Evolutionary conservation across 345 rosid genomes (phyloP).

Genomic region (Hypericum perforatum): DNA sequence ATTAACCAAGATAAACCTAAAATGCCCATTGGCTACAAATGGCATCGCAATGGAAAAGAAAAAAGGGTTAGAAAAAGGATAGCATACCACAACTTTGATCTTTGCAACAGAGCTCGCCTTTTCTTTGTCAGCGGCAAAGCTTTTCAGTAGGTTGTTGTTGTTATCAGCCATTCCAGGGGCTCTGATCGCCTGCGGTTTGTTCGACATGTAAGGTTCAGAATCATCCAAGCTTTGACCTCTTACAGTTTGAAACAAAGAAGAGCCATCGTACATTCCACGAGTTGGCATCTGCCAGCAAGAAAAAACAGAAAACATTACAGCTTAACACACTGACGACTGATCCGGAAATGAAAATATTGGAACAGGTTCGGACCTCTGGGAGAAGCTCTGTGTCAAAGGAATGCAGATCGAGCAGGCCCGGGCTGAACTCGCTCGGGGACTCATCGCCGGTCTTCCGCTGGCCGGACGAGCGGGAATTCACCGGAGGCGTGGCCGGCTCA

Average conservation of each 20-base stretch:
- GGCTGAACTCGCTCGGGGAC: conserved; percentile 68
- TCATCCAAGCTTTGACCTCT: conserved; percentile 81
- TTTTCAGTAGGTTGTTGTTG: conserved; percentile 47
- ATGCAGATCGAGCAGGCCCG: conserved; percentile 94
- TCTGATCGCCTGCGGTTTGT: conserved; percentile 59
- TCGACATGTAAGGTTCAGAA: conserved; percentile 46
- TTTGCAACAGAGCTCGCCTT: conserved; percentile 83
- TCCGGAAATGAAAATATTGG: background rate
- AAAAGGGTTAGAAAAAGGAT: conserved; percentile 1
- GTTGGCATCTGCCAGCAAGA: conserved; percentile 48
- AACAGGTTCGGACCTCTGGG: conserved; percentile 55
- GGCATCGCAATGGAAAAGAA: background rate
- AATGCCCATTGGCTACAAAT: too few relatives aligned
- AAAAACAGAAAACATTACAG: background rate
- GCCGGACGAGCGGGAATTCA: conserved; percentile 42
- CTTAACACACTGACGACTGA: background rate
- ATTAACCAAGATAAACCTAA: too few relatives aligned
- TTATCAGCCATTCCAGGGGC: conserved; percentile 56
- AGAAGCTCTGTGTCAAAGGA: conserved; percentile 92
- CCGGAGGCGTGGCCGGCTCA: conserved; percentile 75
- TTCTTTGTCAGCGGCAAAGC: conserved; percentile 77
- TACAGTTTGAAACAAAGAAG: conserved; percentile 54
- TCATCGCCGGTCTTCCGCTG: conserved; percentile 68
- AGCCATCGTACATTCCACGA: conserved; percentile 45
- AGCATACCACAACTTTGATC: conserved; percentile 96